Conservation (phyloP, 805 yeast genomes). For the Debaryomyces prosopidis region DNA sequence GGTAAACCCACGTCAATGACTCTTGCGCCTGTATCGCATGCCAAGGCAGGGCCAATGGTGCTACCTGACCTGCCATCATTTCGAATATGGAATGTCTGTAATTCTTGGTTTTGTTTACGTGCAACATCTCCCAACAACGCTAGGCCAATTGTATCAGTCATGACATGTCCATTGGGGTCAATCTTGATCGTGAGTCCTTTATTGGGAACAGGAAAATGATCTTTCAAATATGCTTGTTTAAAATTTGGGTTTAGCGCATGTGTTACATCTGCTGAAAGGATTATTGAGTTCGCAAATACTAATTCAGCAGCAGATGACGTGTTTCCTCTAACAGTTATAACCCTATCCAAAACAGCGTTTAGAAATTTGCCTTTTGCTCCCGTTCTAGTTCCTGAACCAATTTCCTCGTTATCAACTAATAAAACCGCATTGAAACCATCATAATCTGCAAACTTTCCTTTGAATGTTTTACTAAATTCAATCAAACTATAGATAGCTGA, state of each 20-base stretch:
- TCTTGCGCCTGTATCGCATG: slow-evolving; percentile 34
- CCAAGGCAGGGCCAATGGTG: slow-evolving; percentile 44
- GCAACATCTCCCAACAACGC: slow-evolving; percentile 27
- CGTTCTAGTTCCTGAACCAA: slow-evolving; percentile 39
- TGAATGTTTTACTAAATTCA: slow-evolving; percentile 18
- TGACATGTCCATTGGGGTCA: slow-evolving; percentile 38
- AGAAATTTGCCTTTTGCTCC: slow-evolving; percentile 41
- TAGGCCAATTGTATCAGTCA: slow-evolving; percentile 35
- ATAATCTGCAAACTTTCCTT: slow-evolving; percentile 14
- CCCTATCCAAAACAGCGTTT: slow-evolving; percentile 12
- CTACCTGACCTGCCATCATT: slow-evolving; percentile 44
- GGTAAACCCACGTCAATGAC: slow-evolving; percentile 44
- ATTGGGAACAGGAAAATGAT: slow-evolving; percentile 39
- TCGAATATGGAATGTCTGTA: slow-evolving; percentile 41
- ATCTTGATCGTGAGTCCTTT: slow-evolving; percentile 37
- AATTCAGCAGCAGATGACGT: slow-evolving; percentile 2
- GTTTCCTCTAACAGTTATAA: slow-evolving; percentile 5
- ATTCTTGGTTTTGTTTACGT: slow-evolving; percentile 17
- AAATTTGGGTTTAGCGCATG: slow-evolving; percentile 46
- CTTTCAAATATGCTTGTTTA: slow-evolving; percentile 26
- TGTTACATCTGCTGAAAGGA: slow-evolving; percentile 45
- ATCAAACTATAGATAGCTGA: slow-evolving; percentile 35
- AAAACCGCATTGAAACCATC: slow-evolving; percentile 32
- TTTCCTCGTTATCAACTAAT: slow-evolving; percentile 43
- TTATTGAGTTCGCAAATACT: slow-evolving; percentile 31